Evolutionary conservation across 2,329 filamentous ascomycete species (phyloP).

Genomic region (Diplocarpon mali): DNA sequence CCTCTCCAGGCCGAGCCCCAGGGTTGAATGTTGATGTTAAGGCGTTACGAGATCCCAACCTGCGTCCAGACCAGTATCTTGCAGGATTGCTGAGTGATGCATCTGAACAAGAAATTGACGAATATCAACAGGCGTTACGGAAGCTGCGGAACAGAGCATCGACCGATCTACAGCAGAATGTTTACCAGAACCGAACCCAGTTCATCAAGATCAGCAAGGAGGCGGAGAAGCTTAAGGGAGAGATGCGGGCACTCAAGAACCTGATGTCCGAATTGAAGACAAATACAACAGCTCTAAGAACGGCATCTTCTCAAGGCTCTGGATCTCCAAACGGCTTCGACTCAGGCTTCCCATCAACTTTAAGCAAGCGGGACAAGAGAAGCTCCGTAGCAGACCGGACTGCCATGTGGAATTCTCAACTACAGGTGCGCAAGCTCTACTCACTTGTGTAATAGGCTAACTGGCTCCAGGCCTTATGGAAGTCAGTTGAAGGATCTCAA

Average conservation of each 20-base stretch:
- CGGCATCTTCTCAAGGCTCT: slow-evolving; percentile 43
- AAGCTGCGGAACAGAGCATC: slow-evolving; percentile 26
- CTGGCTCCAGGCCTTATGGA: slow-evolving; percentile 62
- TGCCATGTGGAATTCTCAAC: slow-evolving; percentile 56
- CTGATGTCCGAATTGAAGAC: slow-evolving; percentile 87
- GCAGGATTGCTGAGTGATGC: slow-evolving; percentile 31
- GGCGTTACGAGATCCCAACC: slow-evolving; percentile 66
- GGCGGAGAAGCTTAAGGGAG: slow-evolving; percentile 90
- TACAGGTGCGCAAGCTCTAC: slow-evolving; percentile 31
- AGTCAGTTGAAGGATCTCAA: slow-evolving; percentile 93
- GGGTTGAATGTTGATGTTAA: slow-evolving; percentile 64
- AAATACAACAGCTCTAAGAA: slow-evolving; percentile 56
- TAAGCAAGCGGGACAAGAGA: slow-evolving; percentile 68
- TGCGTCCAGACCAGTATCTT: slow-evolving; percentile 68
- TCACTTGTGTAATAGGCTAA: slow-evolving; percentile 4
- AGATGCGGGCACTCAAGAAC: slow-evolving; percentile 84
- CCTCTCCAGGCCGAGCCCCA: slow-evolving; percentile 30
- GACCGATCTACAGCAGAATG: slow-evolving; percentile 77
- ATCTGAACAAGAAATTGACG: slow-evolving; percentile 26
- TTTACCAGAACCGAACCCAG: slow-evolving; percentile 93
- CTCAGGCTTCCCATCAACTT: slow-evolving; percentile 39
- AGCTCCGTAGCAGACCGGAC: slow-evolving; percentile 72
- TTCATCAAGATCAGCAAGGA: slow-evolving; percentile 99
- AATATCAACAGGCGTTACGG: slow-evolving; percentile 23
- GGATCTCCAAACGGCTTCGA: slow-evolving; percentile 38